These are phyloP conservation scores for Cordyceps sp. DNA, from an alignment of 2,329 filamentous ascomycete genomes.

Conservation along the genomic window DNA sequence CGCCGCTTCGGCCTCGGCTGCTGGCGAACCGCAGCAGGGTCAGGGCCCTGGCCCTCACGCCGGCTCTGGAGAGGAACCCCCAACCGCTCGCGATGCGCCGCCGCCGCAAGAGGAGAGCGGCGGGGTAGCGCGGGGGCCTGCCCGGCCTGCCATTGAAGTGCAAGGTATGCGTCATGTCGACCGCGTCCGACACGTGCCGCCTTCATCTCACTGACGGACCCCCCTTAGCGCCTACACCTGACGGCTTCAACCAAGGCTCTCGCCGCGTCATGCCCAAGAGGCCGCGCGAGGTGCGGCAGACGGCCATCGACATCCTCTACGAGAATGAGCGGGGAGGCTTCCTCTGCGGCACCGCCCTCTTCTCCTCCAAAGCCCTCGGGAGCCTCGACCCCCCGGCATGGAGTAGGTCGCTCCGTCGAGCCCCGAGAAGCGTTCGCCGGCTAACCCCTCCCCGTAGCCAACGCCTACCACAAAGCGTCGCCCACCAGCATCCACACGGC, in stretches of 20 bases:
- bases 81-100: too few relatives aligned
- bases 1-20: slow-evolving; percentile 3
- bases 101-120: background rate
- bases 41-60: too few relatives aligned
- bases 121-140: slow-evolving; percentile 1
- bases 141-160: slow-evolving; percentile 16
- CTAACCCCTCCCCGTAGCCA: slow-evolving; percentile 35
- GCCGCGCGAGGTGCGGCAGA: slow-evolving; percentile 24
- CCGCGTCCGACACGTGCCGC: too few relatives aligned
- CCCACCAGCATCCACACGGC: slow-evolving; percentile 63
- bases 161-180: slow-evolving; percentile 13
- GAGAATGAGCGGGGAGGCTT: slow-evolving; percentile 91
- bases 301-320: slow-evolving; percentile 72
- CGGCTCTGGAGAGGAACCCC: too few relatives aligned
- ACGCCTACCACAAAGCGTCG: slow-evolving; percentile 41
- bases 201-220: too few relatives aligned
- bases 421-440: background rate
- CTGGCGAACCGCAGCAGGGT: too few relatives aligned
- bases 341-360: slow-evolving; percentile 77
- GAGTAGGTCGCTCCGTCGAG: slow-evolving; percentile 24
- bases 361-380: slow-evolving; percentile 71
- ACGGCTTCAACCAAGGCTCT: slow-evolving; percentile 5
- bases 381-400: slow-evolving; percentile 75
- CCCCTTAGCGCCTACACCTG: slow-evolving; percentile 13
- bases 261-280: slow-evolving; percentile 18